A percentile compares a stretch with the other conserved stretches of the same genome.
phyloP scores from a whole-genome alignment of 331 rosid genomes.

The Erythrophleum ivorense region DNA sequence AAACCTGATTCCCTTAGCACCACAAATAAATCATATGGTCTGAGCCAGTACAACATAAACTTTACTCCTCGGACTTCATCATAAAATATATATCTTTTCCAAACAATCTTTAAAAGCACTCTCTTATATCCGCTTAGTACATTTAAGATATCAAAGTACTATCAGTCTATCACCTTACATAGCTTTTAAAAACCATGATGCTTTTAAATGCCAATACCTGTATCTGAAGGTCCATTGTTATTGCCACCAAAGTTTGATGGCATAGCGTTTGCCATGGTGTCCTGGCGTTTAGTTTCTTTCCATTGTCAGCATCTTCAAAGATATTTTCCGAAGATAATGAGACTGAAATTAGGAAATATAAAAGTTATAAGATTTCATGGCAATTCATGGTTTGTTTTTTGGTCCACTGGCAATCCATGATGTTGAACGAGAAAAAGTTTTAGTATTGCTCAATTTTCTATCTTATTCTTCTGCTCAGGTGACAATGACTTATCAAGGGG shows the following conservation, averaged over 20 bases:
- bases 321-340: conserved; percentile 52
- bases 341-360: conserved; percentile 32
- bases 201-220: conserved; percentile 37
- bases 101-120: background rate
- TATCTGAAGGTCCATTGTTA: conserved; percentile 42
- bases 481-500: background rate
- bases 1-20: background rate
- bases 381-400: no score
- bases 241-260: conserved; percentile 37
- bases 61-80: background rate
- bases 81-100: background rate
- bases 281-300: conserved; percentile 49
- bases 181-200: background rate
- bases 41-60: no score
- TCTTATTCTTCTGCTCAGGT: background rate
- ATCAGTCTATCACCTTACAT: background rate
- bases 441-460: background rate
- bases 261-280: background rate
- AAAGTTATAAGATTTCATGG: background rate
- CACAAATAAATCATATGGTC: background rate
- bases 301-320: conserved; percentile 58
- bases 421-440: background rate
- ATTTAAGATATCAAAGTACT: no score
- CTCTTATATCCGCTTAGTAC: no score
- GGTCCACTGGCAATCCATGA: background rate